Percentiles rank a stretch among this genome's conserved stretches.
Conservation (phyloP, 345 rosid genomes). For the Corymbia maculata region DNA sequence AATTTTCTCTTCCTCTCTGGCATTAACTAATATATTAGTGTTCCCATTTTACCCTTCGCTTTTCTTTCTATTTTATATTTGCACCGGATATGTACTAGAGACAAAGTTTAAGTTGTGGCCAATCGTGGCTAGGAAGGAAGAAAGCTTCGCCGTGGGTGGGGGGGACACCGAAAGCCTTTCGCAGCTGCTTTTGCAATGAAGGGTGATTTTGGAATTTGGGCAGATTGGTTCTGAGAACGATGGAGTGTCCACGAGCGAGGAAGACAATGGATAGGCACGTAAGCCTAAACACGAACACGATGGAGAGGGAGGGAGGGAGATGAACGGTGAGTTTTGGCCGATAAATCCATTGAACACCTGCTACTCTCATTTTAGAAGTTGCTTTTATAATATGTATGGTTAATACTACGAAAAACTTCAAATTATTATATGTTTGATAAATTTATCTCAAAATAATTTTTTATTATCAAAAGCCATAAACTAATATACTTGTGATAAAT, state of each 20-base stretch:
- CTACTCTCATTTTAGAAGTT: no score
- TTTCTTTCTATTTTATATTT: not conserved
- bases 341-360: not conserved
- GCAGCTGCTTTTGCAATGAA: not conserved
- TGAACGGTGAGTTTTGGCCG: no score
- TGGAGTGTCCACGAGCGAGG: not conserved
- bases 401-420: no score
- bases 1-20: not conserved
- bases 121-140: not conserved
- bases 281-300: no score
- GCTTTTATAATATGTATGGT: accelerated
- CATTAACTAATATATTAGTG: not conserved
- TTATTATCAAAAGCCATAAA: accelerated
- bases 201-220: not conserved
- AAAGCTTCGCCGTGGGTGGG: not conserved
- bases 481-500: accelerated
- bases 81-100: not conserved
- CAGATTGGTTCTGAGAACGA: not conserved
- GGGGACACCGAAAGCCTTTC: not conserved
- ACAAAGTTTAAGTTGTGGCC: not conserved
- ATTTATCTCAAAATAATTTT: no score
- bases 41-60: not conserved
- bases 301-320: no score
- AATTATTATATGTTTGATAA: accelerated
- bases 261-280: no score